A percentile compares a stretch with the other conserved stretches of the same genome.
Conservation (phyloP, 108 stramenopile genomes). For the Seminavis robusta region DNA sequence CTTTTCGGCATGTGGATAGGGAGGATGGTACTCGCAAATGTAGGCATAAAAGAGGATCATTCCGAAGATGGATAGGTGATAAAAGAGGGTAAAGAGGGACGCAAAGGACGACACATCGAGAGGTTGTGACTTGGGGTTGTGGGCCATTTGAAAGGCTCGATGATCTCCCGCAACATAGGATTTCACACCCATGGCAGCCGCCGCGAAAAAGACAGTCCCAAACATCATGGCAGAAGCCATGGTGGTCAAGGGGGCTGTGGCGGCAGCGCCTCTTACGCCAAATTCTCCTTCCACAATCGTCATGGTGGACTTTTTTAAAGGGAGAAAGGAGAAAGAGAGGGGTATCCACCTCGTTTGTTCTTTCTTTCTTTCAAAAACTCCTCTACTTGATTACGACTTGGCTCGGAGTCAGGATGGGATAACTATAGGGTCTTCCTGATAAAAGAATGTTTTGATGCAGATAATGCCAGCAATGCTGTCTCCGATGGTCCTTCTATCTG, state of each 20-base stretch:
- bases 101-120: conserved; percentile 51
- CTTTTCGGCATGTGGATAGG: conserved; percentile 73
- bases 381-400: too few relatives aligned
- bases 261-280: conserved; percentile 13
- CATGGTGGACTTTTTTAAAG: too few relatives aligned
- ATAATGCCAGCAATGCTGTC: too few relatives aligned
- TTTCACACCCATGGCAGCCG: conserved; percentile 45
- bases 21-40: conserved; percentile 83
- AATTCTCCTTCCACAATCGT: too few relatives aligned
- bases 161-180: conserved; percentile 45
- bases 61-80: conserved; percentile 65
- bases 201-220: conserved; percentile 65
- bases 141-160: conserved; percentile 33
- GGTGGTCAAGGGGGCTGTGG: conserved; percentile 37
- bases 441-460: too few relatives aligned
- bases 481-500: too few relatives aligned
- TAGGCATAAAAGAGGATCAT: conserved; percentile 78
- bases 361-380: too few relatives aligned
- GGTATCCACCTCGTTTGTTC: too few relatives aligned
- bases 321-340: too few relatives aligned
- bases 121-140: conserved; percentile 45
- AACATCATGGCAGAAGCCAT: conserved; percentile 79
- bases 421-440: too few relatives aligned
- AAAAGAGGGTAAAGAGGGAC: conserved; percentile 71
- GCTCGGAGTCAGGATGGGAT: too few relatives aligned